Evolutionary conservation across 1,284 basidiomycete species (phyloP).

Genomic region (Bjerkandera adusta): DNA sequence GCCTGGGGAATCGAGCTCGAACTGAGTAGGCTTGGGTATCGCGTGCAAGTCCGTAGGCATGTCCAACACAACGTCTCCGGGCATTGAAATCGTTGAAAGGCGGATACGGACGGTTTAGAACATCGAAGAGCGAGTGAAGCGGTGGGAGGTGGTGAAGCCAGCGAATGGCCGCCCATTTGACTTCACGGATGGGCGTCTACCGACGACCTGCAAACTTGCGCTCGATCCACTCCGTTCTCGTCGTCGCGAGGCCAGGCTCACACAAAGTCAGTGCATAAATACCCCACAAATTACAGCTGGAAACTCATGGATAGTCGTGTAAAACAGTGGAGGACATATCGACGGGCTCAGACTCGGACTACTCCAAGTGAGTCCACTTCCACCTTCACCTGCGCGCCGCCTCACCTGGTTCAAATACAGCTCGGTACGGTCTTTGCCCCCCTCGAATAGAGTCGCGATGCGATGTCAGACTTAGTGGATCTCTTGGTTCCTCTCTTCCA

Average conservation of each 20-base stretch:
- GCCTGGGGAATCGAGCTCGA: constrained; percentile 21
- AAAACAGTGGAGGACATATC: constrained; percentile 80
- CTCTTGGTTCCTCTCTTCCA: constrained; percentile 98
- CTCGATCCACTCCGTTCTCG: too few relatives aligned
- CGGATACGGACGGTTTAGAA: not conserved
- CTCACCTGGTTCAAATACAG: constrained; percentile 21
- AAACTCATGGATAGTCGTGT: too few relatives aligned
- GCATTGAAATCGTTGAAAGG: constrained; percentile 16
- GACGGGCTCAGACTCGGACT: constrained; percentile 86
- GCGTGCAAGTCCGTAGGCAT: constrained; percentile 32
- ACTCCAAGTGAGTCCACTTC: constrained; percentile 66
- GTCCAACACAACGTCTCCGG: constrained; percentile 23
- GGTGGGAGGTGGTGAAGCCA: not conserved
- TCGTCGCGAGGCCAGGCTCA: too few relatives aligned
- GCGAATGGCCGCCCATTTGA: too few relatives aligned
- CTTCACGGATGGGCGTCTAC: constrained; percentile 1
- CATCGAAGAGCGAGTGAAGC: not conserved
- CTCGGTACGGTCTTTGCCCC: constrained; percentile 31
- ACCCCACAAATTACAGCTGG: too few relatives aligned
- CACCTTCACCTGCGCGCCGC: constrained; percentile 11
- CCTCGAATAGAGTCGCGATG: too few relatives aligned
- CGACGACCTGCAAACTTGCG: too few relatives aligned
- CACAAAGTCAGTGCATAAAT: too few relatives aligned
- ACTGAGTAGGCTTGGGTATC: constrained; percentile 15
- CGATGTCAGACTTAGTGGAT: constrained; percentile 72